Evolutionary conservation across 495 filamentous ascomycete genomes (phyloP).

Genomic region (Talaromyces trachyspermus): DNA sequence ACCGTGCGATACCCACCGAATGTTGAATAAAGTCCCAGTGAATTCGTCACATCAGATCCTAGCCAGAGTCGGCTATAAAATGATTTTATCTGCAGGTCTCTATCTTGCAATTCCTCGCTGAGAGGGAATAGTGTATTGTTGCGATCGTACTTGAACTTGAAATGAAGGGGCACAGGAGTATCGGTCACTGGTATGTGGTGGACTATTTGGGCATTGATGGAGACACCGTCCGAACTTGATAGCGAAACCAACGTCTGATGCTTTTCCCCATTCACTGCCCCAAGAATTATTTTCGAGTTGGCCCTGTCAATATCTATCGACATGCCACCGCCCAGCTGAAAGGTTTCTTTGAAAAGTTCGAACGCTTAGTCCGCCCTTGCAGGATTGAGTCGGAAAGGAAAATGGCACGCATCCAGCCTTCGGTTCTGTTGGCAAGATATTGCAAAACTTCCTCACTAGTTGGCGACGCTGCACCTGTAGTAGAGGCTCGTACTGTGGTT

Average conservation of each 20-base stretch:
- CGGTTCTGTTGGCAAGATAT: conserved; percentile 76
- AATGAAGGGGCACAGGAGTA: background rate
- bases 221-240: conserved; percentile 62
- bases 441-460: conserved; percentile 74
- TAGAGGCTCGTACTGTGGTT: conserved; percentile 12
- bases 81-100: conserved; percentile 65
- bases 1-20: background rate
- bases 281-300: conserved; percentile 69
- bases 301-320: conserved; percentile 75
- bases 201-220: background rate
- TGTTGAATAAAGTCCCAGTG: conserved; percentile 73
- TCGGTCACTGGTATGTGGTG: background rate
- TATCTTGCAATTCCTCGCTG: conserved; percentile 45
- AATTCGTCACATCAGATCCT: conserved; percentile 49
- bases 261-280: conserved; percentile 58
- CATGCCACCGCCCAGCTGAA: conserved; percentile 74
- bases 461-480: conserved; percentile 63
- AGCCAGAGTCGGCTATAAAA: conserved; percentile 78
- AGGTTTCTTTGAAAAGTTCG: conserved; percentile 86
- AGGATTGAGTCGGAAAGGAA: conserved; percentile 87
- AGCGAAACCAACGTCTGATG: conserved; percentile 66
- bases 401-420: conserved; percentile 87
- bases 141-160: background rate
- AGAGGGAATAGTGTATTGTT: background rate
- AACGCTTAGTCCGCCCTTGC: conserved; percentile 91